Conservation (phyloP, 2,329 filamentous ascomycete genomes). For the Penicillium sp. region DNA sequence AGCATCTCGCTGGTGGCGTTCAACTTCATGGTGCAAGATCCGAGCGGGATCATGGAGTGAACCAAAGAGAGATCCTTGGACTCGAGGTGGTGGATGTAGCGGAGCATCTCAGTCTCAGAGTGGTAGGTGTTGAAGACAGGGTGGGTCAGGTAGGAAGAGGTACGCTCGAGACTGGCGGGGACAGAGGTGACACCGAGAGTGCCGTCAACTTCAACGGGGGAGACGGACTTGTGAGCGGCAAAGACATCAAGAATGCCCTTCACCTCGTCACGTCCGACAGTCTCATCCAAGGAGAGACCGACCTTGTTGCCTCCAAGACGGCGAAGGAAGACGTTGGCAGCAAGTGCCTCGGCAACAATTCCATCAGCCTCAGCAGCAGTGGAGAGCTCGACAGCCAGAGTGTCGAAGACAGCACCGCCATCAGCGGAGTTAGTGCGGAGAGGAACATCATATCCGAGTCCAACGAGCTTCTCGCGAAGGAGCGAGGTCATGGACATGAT, state of each 20-base stretch:
- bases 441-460: slow-evolving; percentile 65
- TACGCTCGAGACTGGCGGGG: slow-evolving; percentile 63
- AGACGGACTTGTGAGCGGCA: slow-evolving; percentile 43
- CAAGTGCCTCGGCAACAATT: slow-evolving; percentile 53
- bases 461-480: slow-evolving; percentile 64
- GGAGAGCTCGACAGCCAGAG: slow-evolving; percentile 66
- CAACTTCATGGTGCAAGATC: slow-evolving; percentile 98
- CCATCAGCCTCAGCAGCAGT: slow-evolving; percentile 54
- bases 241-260: slow-evolving; percentile 61
- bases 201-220: slow-evolving; percentile 34
- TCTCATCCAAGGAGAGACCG: slow-evolving; percentile 79
- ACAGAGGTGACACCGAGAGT: slow-evolving; percentile 45
- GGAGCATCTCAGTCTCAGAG: slow-evolving; percentile 89
- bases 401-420: slow-evolving; percentile 72
- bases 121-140: slow-evolving; percentile 94
- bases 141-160: slow-evolving; percentile 77
- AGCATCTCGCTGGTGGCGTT: slow-evolving; percentile 94
- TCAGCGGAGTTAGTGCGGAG: slow-evolving; percentile 58
- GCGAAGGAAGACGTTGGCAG: slow-evolving; percentile 63
- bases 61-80: slow-evolving; percentile 92
- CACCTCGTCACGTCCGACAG: slow-evolving; percentile 58
- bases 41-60: slow-evolving; percentile 96
- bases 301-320: slow-evolving; percentile 61
- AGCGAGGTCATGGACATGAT: slow-evolving; percentile 71
- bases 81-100: slow-evolving; percentile 90